These are phyloP conservation scores for Monilinia fructigena DNA, from an alignment of 2,329 filamentous ascomycete species.

Conservation along the genomic window DNA sequence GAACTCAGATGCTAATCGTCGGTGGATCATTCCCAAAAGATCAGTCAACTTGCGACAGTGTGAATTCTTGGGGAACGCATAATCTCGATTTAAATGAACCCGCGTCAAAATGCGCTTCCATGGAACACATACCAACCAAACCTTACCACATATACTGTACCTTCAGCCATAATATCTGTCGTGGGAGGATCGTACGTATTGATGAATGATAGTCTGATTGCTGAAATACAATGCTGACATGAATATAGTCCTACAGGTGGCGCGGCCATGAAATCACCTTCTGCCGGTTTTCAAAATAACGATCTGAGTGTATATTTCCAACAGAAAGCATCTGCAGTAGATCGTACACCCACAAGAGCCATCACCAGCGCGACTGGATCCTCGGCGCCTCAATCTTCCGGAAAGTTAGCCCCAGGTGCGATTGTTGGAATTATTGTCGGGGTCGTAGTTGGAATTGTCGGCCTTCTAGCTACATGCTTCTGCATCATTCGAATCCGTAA, in stretches of 20 bases:
- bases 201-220: background rate
- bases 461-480: slow-evolving; percentile 30
- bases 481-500: slow-evolving; percentile 39
- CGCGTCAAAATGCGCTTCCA: slow-evolving; percentile 45
- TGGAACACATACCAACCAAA: slow-evolving; percentile 54
- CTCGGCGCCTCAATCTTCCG: slow-evolving; percentile 32
- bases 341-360: slow-evolving; percentile 51
- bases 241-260: slow-evolving; percentile 46
- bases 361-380: slow-evolving; percentile 27
- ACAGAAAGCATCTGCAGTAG: slow-evolving; percentile 47
- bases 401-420: slow-evolving; percentile 41
- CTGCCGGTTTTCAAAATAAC: slow-evolving; percentile 48
- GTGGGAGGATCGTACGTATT: slow-evolving; percentile 48
- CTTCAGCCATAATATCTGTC: slow-evolving; percentile 49
- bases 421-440: slow-evolving; percentile 49
- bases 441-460: slow-evolving; percentile 18
- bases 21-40: slow-evolving; percentile 56
- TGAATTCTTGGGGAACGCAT: slow-evolving; percentile 54
- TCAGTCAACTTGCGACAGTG: slow-evolving; percentile 51
- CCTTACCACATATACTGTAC: slow-evolving; percentile 54
- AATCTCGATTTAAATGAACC: slow-evolving; percentile 54
- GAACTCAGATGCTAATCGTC: slow-evolving; percentile 61
- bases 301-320: slow-evolving; percentile 56
- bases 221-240: slow-evolving; percentile 15
- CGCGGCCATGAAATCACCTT: slow-evolving; percentile 53